These are phyloP conservation scores for Dissophora ornata DNA, from an alignment of 192 early-diverging fungal genomes.

Conservation along the genomic window DNA sequence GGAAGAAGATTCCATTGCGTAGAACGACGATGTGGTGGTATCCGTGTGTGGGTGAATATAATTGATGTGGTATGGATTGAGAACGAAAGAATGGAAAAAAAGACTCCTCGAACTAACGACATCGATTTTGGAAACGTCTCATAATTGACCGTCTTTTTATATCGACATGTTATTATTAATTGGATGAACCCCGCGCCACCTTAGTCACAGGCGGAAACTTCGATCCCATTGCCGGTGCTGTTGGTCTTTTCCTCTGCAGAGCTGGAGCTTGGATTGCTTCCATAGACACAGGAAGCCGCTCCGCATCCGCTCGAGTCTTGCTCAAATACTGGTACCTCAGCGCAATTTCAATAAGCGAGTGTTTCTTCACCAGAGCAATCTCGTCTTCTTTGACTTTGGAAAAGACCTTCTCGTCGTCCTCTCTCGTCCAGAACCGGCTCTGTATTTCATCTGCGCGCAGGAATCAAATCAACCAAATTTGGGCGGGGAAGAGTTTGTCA, in stretches of 20 bases:
- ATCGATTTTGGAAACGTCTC: too few species aligned
- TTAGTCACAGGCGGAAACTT: too few species aligned
- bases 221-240: background rate
- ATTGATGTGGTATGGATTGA: too few species aligned
- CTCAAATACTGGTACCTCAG: slow-evolving; percentile 17
- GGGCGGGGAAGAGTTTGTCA: background rate
- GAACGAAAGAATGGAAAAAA: too few species aligned
- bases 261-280: background rate
- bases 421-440: slow-evolving; percentile 26
- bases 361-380: slow-evolving; percentile 2
- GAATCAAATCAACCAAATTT: background rate
- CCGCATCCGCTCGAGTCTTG: slow-evolving; percentile 18
- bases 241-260: slow-evolving; percentile 4
- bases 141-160: too few species aligned
- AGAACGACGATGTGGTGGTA: too few species aligned
- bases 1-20: background rate
- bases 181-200: too few species aligned
- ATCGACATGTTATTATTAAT: too few species aligned
- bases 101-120: too few species aligned
- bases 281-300: background rate
- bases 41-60: too few species aligned
- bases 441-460: slow-evolving; percentile 11
- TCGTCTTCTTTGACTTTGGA: slow-evolving; percentile 18
- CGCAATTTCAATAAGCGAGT: slow-evolving; percentile 11
- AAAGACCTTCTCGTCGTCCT: slow-evolving; percentile 25